Evolutionary conservation across 208 protist species (phyloP), one percentile per base, ranked within the genome.

Genomic region (Wallacemonas sp.): DNA sequence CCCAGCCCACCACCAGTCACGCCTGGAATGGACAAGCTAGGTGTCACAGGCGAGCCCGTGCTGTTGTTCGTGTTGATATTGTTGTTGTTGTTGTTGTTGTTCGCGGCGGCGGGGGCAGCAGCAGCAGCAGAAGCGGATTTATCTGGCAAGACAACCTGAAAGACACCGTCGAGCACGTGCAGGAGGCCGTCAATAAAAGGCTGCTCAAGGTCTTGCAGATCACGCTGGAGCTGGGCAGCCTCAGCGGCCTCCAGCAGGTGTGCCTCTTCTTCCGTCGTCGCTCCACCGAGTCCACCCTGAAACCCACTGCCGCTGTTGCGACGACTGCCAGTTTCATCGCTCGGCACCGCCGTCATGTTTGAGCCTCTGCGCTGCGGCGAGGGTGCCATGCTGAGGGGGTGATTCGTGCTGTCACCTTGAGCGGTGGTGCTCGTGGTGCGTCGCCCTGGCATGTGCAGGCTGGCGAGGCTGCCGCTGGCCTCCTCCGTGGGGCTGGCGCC

Each of bases 131-230:
- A n/a, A n/a, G n/a, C n/a, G n/a, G n/a, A n/a, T n/a, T n/a, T n/a
- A n/a, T 45, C 31, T 2, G 21, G 21, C 24, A 26, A 26, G 38
- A 34, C 47, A 8, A 67, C 62, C 27, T 55, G 62, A 59, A 67
- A 67, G 19, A 67, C 46, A 28, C 62, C 62, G 11, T 67, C 62
- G 12, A 67, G 34, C 3, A 67, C 46, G 46, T 67, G 62, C 62
- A 67, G 2, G 22, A 49, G 45, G 21, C 38, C 53, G n/a, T 67
- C 62, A 21, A 67, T 59, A 0, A 67, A 46, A 0, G 62, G 62
- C 47, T 67, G 62, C 30, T 67, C 62, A 11, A 67, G 62, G 34
- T 67, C 62, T 41, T 42, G 46, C 24, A 67, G 5, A 24, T 67
- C 62, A 24, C 36, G 47, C 45, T 44, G 38, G 3, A 55, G 36